phyloP scores from a whole-genome alignment of 768 basidiomycete species.

The Tricholoma terreum region DNA sequence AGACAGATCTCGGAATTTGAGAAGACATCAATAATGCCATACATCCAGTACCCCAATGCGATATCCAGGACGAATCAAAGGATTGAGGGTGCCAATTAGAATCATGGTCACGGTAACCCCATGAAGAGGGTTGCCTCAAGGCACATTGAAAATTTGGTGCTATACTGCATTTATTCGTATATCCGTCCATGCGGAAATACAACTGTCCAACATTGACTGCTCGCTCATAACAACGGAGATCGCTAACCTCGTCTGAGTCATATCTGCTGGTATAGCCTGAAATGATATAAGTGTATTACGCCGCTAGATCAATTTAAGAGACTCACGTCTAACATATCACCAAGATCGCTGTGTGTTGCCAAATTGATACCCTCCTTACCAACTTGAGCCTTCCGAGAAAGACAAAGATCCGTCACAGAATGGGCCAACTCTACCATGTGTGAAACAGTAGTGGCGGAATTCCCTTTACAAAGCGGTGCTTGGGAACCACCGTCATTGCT shows the following conservation, averaged over 20 bases:
- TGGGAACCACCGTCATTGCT: background rate
- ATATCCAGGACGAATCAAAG: too few relatives aligned
- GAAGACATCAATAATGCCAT: background rate
- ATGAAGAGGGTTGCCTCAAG: background rate
- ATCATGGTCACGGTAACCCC: background rate
- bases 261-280: slow-evolving; percentile 36
- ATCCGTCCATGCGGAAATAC: slow-evolving; percentile 42
- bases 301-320: background rate
- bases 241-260: slow-evolving; percentile 42
- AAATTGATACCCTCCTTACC: slow-evolving; percentile 22
- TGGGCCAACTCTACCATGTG: slow-evolving; percentile 12
- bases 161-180: background rate
- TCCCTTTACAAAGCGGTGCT: background rate
- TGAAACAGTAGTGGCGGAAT: background rate
- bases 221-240: slow-evolving; percentile 48
- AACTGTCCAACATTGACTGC: slow-evolving; percentile 51
- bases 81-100: background rate
- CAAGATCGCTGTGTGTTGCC: slow-evolving; percentile 23
- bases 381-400: slow-evolving; percentile 24
- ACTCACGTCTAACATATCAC: slow-evolving; percentile 37
- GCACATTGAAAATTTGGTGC: background rate
- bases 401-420: slow-evolving; percentile 30
- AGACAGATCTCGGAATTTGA: background rate
- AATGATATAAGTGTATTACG: slow-evolving; percentile 6
- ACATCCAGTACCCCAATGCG: too few relatives aligned